Percentiles rank a stretch among this genome's conserved stretches.
Conservation (phyloP, 176 grass and related monocot genomes). For the Carex littledalei region DNA sequence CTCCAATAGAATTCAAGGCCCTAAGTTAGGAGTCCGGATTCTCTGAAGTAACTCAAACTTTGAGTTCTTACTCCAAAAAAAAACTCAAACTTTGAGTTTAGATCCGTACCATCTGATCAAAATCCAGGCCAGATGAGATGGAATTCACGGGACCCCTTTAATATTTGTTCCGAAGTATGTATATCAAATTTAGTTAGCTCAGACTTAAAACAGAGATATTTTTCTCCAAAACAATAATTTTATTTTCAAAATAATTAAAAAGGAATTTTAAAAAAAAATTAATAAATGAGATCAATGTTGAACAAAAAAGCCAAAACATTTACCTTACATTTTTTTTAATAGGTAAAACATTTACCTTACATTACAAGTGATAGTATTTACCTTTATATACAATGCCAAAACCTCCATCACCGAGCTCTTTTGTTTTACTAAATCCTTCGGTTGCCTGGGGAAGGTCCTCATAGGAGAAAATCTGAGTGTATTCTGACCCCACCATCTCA, state of each 20-base stretch:
- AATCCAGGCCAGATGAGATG: no score
- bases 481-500: constrained; percentile 32
- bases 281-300: not conserved
- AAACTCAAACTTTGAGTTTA: no score
- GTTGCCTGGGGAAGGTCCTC: constrained; percentile 73
- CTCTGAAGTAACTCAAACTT: no score
- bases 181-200: not conserved
- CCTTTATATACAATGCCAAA: constrained; percentile 90
- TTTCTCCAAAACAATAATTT: not conserved
- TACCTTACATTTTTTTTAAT: no score
- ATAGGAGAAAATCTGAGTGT: constrained; percentile 63
- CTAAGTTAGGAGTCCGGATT: not conserved
- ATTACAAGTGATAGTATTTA: not conserved
- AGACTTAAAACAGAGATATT: not conserved
- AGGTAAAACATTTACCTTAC: not conserved
- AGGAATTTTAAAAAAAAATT: not conserved
- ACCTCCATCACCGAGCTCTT: constrained; percentile 76
- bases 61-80: no score
- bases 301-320: no score
- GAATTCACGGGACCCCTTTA: no score
- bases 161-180: not conserved
- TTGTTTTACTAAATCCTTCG: constrained; percentile 51
- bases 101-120: no score
- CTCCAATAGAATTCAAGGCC: not conserved
- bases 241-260: not conserved